Percentiles rank a stretch among this genome's conserved stretches.
Conservation (phyloP, 2,329 filamentous ascomycete species). For the Monascus ruber region DNA sequence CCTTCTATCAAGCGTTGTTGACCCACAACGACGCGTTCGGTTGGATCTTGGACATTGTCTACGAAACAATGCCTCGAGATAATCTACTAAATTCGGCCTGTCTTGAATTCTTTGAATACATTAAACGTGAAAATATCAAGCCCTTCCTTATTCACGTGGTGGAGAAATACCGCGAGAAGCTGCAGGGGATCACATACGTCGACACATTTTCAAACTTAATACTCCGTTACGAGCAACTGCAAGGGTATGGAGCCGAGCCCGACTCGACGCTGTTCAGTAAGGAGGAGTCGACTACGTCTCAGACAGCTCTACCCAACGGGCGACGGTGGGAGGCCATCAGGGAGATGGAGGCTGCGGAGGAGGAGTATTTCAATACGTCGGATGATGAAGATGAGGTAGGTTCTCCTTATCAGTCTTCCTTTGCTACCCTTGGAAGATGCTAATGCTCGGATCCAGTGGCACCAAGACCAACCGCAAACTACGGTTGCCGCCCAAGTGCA, state of each 20-base stretch:
- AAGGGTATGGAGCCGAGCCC: slow-evolving; percentile 52
- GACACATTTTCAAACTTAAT: slow-evolving; percentile 73
- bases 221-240: slow-evolving; percentile 65
- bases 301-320: slow-evolving; percentile 41
- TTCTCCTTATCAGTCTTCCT: no score
- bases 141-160: slow-evolving; percentile 74
- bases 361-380: slow-evolving; percentile 86
- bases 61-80: slow-evolving; percentile 78
- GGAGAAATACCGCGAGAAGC: slow-evolving; percentile 66
- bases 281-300: slow-evolving; percentile 47
- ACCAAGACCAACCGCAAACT: slow-evolving; percentile 25
- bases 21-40: slow-evolving; percentile 71
- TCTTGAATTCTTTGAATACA: slow-evolving; percentile 84
- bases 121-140: slow-evolving; percentile 72
- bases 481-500: slow-evolving; percentile 18
- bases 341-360: slow-evolving; percentile 74
- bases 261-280: slow-evolving; percentile 59
- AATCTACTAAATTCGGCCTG: slow-evolving; percentile 90
- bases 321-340: slow-evolving; percentile 60
- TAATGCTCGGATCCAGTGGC: slow-evolving; percentile 16
- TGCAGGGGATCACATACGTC: slow-evolving; percentile 68
- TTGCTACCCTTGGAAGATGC: background rate
- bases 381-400: slow-evolving; percentile 66
- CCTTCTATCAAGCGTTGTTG: slow-evolving; percentile 80
- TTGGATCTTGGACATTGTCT: slow-evolving; percentile 72